These are phyloP conservation scores for Henckelia pumila DNA, from an alignment of 257 asterid species.

Conservation along the genomic window DNA sequence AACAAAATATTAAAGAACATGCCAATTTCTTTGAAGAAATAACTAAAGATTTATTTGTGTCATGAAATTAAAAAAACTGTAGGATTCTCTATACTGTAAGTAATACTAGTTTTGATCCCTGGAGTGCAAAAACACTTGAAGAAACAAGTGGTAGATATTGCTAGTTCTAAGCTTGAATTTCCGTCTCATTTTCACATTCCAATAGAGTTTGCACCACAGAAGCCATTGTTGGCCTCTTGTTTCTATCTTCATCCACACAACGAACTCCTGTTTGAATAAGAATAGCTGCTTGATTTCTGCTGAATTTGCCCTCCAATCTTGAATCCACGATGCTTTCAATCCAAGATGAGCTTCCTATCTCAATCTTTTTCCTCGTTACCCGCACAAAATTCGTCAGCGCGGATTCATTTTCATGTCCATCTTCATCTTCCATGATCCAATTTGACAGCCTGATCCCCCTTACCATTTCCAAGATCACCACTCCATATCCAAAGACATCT, in stretches of 20 bases:
- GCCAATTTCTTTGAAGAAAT: neutral
- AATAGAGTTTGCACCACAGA: conserved; percentile 52
- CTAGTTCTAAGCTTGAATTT: neutral
- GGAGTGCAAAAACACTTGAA: neutral
- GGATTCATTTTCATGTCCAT: conserved; percentile 31
- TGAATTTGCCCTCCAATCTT: conserved; percentile 50
- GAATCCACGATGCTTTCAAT: conserved; percentile 52
- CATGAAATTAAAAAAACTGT: neutral
- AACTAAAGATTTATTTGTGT: neutral
- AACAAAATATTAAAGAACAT: too few relatives aligned
- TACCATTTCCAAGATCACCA: conserved; percentile 51
- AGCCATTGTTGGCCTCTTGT: conserved; percentile 67
- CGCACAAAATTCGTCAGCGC: conserved; percentile 33
- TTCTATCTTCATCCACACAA: conserved; percentile 64
- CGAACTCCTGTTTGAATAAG: conserved; percentile 44
- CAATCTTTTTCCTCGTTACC: conserved; percentile 25
- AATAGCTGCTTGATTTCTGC: conserved; percentile 42
- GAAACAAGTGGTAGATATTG: neutral
- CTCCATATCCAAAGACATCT: conserved; percentile 58
- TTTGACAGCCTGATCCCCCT: conserved; percentile 50
- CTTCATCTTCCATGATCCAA: conserved; percentile 39
- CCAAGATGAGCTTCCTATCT: conserved; percentile 35
- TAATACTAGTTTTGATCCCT: neutral
- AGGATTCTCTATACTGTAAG: neutral
- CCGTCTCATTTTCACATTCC: conserved; percentile 38